Conservation (phyloP, 1,284 basidiomycete genomes). For the Anthracocystis walkeri region DNA sequence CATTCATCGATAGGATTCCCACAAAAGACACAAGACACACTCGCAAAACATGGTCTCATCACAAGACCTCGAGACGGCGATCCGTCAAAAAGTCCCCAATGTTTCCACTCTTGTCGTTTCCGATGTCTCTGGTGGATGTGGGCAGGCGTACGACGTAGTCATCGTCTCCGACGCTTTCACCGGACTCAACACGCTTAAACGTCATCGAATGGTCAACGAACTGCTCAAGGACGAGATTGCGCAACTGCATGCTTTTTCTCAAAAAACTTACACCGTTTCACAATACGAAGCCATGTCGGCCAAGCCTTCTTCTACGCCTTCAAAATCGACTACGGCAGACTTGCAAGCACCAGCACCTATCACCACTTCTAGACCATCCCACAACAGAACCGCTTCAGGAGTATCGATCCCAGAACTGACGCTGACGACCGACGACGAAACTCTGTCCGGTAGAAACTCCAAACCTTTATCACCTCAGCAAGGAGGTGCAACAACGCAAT, state of each 20-base stretch:
- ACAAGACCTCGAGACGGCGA: conserved; percentile 66
- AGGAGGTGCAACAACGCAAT: conserved; percentile 35
- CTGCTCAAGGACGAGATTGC: conserved; percentile 71
- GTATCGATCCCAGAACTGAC: conserved; percentile 66
- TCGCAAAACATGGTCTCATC: conserved; percentile 60
- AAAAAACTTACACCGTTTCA: conserved; percentile 67
- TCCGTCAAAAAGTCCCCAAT: conserved; percentile 50
- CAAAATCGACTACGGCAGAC: conserved; percentile 20
- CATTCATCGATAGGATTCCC: no score
- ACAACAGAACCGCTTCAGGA: conserved; percentile 59
- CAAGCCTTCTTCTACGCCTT: not conserved
- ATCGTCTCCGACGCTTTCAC: conserved; percentile 66
- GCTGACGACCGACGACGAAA: conserved; percentile 63
- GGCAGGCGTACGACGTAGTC: conserved; percentile 68
- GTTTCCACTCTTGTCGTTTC: conserved; percentile 61
- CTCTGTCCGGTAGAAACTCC: conserved; percentile 35
- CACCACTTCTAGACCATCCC: conserved; percentile 29
- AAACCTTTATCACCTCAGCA: conserved; percentile 36
- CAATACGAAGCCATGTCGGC: conserved; percentile 48
- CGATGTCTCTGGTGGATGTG: conserved; percentile 68
- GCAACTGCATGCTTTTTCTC: conserved; percentile 71
- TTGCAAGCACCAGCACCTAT: conserved; percentile 43
- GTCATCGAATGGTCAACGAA: conserved; percentile 70
- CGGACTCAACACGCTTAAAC: conserved; percentile 65
- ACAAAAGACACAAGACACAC: no score